Base-by-base conservation (phyloP, 768 basidiomycete species). In the Grammothele lineata region DNA sequence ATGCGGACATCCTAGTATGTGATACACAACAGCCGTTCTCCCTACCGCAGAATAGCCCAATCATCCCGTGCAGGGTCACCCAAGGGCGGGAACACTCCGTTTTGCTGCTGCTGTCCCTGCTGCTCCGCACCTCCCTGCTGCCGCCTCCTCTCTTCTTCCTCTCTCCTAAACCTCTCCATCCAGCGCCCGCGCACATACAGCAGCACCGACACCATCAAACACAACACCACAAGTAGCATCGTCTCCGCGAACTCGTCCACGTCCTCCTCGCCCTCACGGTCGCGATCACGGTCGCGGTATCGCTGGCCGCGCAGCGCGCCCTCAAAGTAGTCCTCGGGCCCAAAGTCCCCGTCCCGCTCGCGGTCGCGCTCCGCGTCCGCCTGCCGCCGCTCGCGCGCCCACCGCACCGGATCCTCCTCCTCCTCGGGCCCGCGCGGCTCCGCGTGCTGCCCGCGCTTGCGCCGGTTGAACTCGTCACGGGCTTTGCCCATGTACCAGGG, bases 401-500 rank as follows among this genome's bases (percentile, higher is more conserved):
- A 92, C 83, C 89, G 79, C 32, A 90, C 77, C 1, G 78, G 85
- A 59, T 88, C 82, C 44, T 86, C 87, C 17, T 85, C 87, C 32
- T 77, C 78, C 21, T 58, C 62, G n/a, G n/a, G n/a, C 40, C 57
- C 49, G 32, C 23, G 49, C 25, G 40, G 48, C 33, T 45, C 61
- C 48, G 48, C 65, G n/a, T 57, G 58, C 42, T 75, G 71, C 1
- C 70, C 69, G 42, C 64, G 71, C 50, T 71, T 69, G 19, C 82
- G 77, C 50, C 72, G 72, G 53, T 76, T 78, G 60, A 87, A 87
- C 44, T 92, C 85, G 47, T 91, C 89, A 51, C 76, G 78, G 4
- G 89, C 87, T 57, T 85, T 89, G 7, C 89, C 89, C 34, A 89
- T 64, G 58, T 92, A 90, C 90, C 89, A 92, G 5, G 79, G 72